phyloP scores from a whole-genome alignment of 768 basidiomycete genomes.

The Pisolithus sp. region DNA sequence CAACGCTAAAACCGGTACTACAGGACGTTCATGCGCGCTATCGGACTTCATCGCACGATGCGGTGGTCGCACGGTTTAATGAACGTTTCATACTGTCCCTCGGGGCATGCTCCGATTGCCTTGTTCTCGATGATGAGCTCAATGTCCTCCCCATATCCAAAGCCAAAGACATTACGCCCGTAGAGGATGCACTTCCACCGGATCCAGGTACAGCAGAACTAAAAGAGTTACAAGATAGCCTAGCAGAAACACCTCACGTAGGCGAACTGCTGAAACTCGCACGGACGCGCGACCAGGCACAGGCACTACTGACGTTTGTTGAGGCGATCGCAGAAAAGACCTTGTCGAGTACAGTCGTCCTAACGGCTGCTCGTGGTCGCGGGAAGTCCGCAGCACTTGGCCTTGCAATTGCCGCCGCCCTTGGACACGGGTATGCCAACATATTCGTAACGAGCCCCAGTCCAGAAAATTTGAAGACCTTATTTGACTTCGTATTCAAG shows the following conservation, averaged over 20 bases:
- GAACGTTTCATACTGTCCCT: constrained; percentile 98
- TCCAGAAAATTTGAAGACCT: constrained; percentile 93
- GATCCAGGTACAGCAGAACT: constrained; percentile 55
- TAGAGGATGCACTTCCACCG: constrained; percentile 35
- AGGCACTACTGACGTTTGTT: constrained; percentile 89
- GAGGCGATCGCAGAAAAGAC: constrained; percentile 93
- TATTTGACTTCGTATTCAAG: constrained; percentile 98
- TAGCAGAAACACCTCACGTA: constrained; percentile 79
- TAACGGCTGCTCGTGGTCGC: constrained; percentile 91
- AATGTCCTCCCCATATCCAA: constrained; percentile 95
- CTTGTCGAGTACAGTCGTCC: constrained; percentile 86
- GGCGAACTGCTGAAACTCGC: constrained; percentile 87
- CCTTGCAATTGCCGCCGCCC: constrained; percentile 85
- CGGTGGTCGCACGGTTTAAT: constrained; percentile 92
- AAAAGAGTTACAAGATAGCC: constrained; percentile 66
- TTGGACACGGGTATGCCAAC: constrained; percentile 93
- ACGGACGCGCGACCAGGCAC: constrained; percentile 90
- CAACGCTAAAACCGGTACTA: background rate
- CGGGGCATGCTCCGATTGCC: constrained; percentile 85
- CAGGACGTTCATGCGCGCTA: constrained; percentile 96
- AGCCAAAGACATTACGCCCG: constrained; percentile 82
- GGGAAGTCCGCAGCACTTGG: constrained; percentile 98
- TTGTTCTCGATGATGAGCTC: constrained; percentile 95
- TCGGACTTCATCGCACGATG: constrained; percentile 83
- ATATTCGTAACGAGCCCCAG: constrained; percentile 97